These are phyloP conservation scores for Ceratobasidium sp. DNA, from an alignment of 1,284 basidiomycete species.

Conservation along the genomic window DNA sequence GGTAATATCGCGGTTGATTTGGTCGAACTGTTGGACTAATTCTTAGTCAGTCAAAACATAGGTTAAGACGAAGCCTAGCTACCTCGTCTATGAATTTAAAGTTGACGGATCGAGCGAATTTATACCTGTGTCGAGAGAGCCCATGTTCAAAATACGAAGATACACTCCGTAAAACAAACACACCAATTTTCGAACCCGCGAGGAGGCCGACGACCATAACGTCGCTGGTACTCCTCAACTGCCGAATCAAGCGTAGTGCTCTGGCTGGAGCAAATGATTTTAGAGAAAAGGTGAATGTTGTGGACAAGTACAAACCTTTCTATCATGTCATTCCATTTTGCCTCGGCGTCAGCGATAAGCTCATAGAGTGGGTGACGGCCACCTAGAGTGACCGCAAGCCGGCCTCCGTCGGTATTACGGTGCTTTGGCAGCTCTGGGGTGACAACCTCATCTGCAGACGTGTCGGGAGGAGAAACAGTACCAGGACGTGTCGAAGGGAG, in stretches of 20 bases:
- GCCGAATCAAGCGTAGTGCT: constrained; percentile 69
- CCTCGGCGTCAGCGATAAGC: constrained; percentile 37
- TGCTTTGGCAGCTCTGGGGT: not conserved
- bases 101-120: constrained; percentile 52
- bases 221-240: constrained; percentile 58
- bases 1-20: constrained; percentile 53
- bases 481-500: not conserved
- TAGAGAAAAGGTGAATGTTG: not conserved
- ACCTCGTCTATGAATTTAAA: constrained; percentile 55
- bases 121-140: constrained; percentile 50
- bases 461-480: not conserved
- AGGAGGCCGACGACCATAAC: constrained; percentile 53
- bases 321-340: constrained; percentile 34
- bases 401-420: constrained; percentile 18
- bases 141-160: not conserved
- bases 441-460: not conserved
- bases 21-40: constrained; percentile 52
- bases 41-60: not conserved
- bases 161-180: constrained; percentile 15
- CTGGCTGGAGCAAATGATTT: constrained; percentile 55
- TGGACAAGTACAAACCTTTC: constrained; percentile 17
- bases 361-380: constrained; percentile 40
- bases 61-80: constrained; percentile 1
- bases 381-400: constrained; percentile 19
- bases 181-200: constrained; percentile 55